These are phyloP conservation scores for Chalciporus pseudorubinellus DNA, from an alignment of 768 basidiomycete species.

Conservation along the genomic window DNA sequence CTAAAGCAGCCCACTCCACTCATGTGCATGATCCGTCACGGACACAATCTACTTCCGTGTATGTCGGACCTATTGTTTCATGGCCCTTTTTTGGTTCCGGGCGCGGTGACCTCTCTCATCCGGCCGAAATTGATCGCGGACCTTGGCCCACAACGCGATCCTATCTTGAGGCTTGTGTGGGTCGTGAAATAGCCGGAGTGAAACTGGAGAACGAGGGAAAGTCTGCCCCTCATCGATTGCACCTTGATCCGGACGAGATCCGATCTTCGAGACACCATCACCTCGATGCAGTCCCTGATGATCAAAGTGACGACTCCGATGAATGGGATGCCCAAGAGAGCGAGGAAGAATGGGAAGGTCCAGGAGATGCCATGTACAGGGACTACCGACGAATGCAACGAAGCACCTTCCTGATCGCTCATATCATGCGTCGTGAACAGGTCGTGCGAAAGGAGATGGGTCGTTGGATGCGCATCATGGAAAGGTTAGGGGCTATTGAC, in stretches of 20 bases:
- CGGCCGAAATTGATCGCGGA: conserved; percentile 72
- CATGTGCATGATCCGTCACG: conserved; percentile 13
- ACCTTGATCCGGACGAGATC: conserved; percentile 80
- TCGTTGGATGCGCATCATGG: conserved; percentile 69
- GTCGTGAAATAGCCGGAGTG: conserved; percentile 74
- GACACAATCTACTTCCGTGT: conserved; percentile 32
- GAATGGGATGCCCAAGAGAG: conserved; percentile 80
- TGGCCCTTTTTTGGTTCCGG: conserved; percentile 91
- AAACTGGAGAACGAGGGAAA: conserved; percentile 76
- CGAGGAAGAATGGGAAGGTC: conserved; percentile 72
- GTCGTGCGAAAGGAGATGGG: conserved; percentile 66
- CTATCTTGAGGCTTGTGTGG: conserved; percentile 65
- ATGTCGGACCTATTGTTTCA: conserved; percentile 79
- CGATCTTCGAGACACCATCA: conserved; percentile 67
- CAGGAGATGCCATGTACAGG: conserved; percentile 74
- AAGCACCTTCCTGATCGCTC: conserved; percentile 73
- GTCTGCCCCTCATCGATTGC: conserved; percentile 70
- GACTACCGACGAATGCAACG: conserved; percentile 83
- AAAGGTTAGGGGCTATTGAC: conserved; percentile 40
- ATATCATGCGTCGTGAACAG: conserved; percentile 62
- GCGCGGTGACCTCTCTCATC: conserved; percentile 68
- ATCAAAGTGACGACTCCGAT: conserved; percentile 73
- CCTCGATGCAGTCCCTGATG: conserved; percentile 63
- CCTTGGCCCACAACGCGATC: conserved; percentile 63
- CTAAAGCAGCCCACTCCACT: neutral